Base-by-base conservation (phyloP, 108 stramenopile species). In the Fistulifera pelliculosa region DNA sequence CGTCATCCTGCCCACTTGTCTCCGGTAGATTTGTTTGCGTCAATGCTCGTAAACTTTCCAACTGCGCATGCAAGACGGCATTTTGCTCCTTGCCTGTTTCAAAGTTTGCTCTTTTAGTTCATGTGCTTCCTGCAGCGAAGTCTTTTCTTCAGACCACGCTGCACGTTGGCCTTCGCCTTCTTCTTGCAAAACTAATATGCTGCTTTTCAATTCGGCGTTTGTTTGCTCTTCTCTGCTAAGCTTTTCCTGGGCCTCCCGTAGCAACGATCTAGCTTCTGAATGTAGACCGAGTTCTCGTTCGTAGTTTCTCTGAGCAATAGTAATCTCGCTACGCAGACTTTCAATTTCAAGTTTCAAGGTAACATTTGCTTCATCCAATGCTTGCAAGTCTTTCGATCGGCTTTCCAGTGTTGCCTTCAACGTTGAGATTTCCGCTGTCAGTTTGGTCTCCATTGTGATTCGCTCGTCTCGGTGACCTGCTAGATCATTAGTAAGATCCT, bases 251-350 rank as follows among this genome's bases (percentile, higher is more conserved):
- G 76, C 76, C 23, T 65, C 61, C n/a, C 84, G 79, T 23, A 94
- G 69, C 12, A 67, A 70, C 5, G 73, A 70, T 35, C 88, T 56
- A 6, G 88, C 86, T 18, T 76, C 71, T 2, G 93, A 67, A 62
- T 94, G 93, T 38, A 88, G 57, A 0, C 64, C 72, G 14, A 94
- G 70, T 68, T 94, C 93, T 14, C 86, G 79, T 49, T 90, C 88
- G 54, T 88, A 94, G 52, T 90, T 88, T 19, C 59, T 59, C 65
- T 83, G 58, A 11, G 70, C 73, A 42, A 49, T 69, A 8, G 27
- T 19, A 44, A 27, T 12, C 47, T 87, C 83, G 19, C 54, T 38
- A 42, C 77, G 76, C 39, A 85, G 66, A 1, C 52, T 57, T 25
- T 62, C 64, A 52, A 79, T 56, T 50, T 93, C 85, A 19, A 71